phyloP scores from a whole-genome alignment of 169 alveolate species.

The Eimeria zaria region DNA sequence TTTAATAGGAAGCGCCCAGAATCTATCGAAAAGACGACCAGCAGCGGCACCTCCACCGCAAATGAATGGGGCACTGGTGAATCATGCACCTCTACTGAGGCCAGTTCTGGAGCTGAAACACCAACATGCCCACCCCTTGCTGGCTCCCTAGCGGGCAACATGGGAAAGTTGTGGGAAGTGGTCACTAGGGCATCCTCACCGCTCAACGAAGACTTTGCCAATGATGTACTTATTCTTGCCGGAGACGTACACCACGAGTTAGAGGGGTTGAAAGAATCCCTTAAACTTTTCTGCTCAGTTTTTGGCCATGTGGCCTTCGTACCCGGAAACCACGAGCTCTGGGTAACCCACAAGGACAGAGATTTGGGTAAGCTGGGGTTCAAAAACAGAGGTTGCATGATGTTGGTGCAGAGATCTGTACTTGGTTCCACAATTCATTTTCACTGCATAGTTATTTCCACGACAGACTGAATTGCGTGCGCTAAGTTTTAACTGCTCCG shows the following conservation, averaged over 20 bases:
- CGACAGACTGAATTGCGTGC: not conserved
- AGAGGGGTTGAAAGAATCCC: slow-evolving; percentile 66
- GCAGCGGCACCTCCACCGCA: not conserved
- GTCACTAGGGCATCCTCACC: slow-evolving; percentile 7
- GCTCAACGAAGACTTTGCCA: slow-evolving; percentile 29
- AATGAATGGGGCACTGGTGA: not conserved
- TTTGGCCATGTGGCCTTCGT: slow-evolving; percentile 74
- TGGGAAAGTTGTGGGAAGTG: slow-evolving; percentile 45
- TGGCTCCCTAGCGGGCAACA: slow-evolving; percentile 13
- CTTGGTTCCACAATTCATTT: not conserved
- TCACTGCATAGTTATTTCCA: not conserved
- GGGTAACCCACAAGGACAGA: slow-evolving; percentile 65
- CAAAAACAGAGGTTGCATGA: not conserved
- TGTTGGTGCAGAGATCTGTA: not conserved
- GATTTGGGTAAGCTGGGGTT: slow-evolving; percentile 10
- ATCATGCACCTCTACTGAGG: not conserved
- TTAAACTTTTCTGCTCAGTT: slow-evolving; percentile 59
- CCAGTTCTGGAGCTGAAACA: not conserved
- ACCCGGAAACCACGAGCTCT: slow-evolving; percentile 74
- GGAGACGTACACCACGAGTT: slow-evolving; percentile 72
- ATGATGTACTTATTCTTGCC: slow-evolving; percentile 58
- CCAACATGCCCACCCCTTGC: not conserved
- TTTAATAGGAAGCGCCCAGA: slow-evolving; percentile 16
- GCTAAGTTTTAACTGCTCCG: not conserved
- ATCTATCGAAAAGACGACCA: not conserved